phyloP scores from a whole-genome alignment of 306 rosid species.

The Betula pendula region DNA sequence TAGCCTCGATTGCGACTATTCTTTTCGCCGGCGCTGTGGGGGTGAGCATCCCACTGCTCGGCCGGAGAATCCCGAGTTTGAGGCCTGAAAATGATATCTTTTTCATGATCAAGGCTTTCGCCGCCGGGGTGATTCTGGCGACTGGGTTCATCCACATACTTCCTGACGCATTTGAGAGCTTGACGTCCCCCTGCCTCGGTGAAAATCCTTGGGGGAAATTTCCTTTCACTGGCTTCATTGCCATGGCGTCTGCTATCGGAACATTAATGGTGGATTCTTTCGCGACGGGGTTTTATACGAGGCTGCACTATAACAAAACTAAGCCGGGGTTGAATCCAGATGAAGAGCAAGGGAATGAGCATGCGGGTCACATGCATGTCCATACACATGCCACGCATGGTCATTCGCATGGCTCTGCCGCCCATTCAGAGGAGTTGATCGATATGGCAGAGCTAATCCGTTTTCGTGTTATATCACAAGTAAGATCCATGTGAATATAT shows the following conservation, averaged over 20 bases:
- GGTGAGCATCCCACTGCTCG: constrained; percentile 55
- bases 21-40: constrained; percentile 69
- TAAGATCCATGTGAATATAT: no score
- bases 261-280: constrained; percentile 69
- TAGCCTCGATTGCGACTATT: constrained; percentile 60
- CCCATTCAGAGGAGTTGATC: constrained; percentile 30
- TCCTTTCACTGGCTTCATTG: constrained; percentile 60
- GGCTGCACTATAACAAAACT: constrained; percentile 40
- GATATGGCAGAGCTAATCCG: constrained; percentile 49
- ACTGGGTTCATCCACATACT: constrained; percentile 74
- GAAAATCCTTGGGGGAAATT: constrained; percentile 59
- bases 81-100: constrained; percentile 54
- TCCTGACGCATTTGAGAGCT: constrained; percentile 58
- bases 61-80: constrained; percentile 52
- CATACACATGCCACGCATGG: constrained; percentile 96
- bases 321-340: constrained; percentile 48
- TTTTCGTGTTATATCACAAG: constrained; percentile 78
- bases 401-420: constrained; percentile 77
- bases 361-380: constrained; percentile 78
- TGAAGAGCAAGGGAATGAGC: constrained; percentile 53
- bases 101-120: constrained; percentile 71
- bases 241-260: constrained; percentile 61
- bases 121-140: constrained; percentile 69
- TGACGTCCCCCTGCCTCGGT: constrained; percentile 55
- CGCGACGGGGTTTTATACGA: constrained; percentile 59